phyloP scores from a whole-genome alignment of 371 early-diverging fungal species.

The Mucor irregularis region DNA sequence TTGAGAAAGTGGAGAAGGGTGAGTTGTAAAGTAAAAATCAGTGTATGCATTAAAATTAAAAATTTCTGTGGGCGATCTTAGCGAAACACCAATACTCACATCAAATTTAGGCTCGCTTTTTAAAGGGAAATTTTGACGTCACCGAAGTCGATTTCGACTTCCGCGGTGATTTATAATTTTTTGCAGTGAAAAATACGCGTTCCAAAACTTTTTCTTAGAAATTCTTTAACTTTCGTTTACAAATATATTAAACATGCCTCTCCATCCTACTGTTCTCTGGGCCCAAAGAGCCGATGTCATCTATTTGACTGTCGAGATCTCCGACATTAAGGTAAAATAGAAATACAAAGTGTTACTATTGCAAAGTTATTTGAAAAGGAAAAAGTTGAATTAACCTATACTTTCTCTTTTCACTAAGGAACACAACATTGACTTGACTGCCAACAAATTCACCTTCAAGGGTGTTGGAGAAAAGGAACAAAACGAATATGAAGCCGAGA shows the following conservation, averaged over 20 bases:
- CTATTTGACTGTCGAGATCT: slow-evolving; percentile 84
- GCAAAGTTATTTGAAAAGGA: not conserved
- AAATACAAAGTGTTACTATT: not conserved
- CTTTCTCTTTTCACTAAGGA: slow-evolving; percentile 10
- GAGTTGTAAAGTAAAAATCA: no score
- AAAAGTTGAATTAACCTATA: not conserved
- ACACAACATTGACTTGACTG: slow-evolving; percentile 22
- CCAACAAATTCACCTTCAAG: slow-evolving; percentile 62
- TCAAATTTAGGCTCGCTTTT: no score
- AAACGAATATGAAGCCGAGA: slow-evolving; percentile 70
- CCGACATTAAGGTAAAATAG: slow-evolving; percentile 64
- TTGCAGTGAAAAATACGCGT: not conserved
- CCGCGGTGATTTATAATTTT: no score
- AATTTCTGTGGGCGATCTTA: no score
- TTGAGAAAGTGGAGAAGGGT: no score
- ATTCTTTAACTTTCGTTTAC: not conserved
- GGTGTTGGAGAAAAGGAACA: slow-evolving; percentile 64
- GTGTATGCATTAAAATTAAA: no score
- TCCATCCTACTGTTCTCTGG: slow-evolving; percentile 85
- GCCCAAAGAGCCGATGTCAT: slow-evolving; percentile 85
- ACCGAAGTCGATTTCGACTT: no score
- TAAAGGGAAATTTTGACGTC: no score
- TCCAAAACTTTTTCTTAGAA: not conserved
- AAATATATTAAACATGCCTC: slow-evolving; percentile 32
- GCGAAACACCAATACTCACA: no score